A percentile compares a stretch with the other conserved stretches of the same genome.
Evolutionary conservation across 2,329 filamentous ascomycete species (phyloP).

Genomic region (Fusarium sp.): DNA sequence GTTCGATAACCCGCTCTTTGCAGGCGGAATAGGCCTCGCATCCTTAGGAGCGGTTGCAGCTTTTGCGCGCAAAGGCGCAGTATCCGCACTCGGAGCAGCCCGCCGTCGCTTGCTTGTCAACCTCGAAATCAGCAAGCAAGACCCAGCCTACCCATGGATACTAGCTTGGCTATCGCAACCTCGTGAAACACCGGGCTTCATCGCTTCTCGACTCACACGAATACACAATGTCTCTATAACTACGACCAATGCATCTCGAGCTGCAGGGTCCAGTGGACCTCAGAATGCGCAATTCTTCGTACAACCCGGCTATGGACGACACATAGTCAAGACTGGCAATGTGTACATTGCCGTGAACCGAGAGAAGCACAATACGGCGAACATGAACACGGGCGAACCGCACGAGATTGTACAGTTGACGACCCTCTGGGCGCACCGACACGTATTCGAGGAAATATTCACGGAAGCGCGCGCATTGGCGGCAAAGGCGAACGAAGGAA

Average conservation of each 20-base stretch:
- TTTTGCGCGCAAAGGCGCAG: slow-evolving; percentile 81
- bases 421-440: slow-evolving; percentile 87
- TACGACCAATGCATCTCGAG: slow-evolving; percentile 70
- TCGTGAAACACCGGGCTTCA: slow-evolving; percentile 72
- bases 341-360: slow-evolving; percentile 90
- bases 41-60: slow-evolving; percentile 85
- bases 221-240: slow-evolving; percentile 70
- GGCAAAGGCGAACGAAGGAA: slow-evolving; percentile 84
- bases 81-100: slow-evolving; percentile 78
- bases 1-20: slow-evolving; percentile 73
- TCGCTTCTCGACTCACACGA: slow-evolving; percentile 68
- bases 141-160: slow-evolving; percentile 94
- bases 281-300: slow-evolving; percentile 85
- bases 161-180: slow-evolving; percentile 93
- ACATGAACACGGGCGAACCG: slow-evolving; percentile 84
- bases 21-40: slow-evolving; percentile 88
- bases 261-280: slow-evolving; percentile 71
- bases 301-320: slow-evolving; percentile 89
- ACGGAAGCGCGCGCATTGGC: slow-evolving; percentile 86
- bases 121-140: slow-evolving; percentile 93
- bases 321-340: slow-evolving; percentile 87
- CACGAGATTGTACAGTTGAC: slow-evolving; percentile 96
- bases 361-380: slow-evolving; percentile 85
- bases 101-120: slow-evolving; percentile 91
- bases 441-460: slow-evolving; percentile 92